A percentile compares a stretch with the other conserved stretches of the same genome.
These are phyloP conservation scores for Amphicarpaea edgeworthii DNA, from an alignment of 306 rosid species.

Conservation along the genomic window DNA sequence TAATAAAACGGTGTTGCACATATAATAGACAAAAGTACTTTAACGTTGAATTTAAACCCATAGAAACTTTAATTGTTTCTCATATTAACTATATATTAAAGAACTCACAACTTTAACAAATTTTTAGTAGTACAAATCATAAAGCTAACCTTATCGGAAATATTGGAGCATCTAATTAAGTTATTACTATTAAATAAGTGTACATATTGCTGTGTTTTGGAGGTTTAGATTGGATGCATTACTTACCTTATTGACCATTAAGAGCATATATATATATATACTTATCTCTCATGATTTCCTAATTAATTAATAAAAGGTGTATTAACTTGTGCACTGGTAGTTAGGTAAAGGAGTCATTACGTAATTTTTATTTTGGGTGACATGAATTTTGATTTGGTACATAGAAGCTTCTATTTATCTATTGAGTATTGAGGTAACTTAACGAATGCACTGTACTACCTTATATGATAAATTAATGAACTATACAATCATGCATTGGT, in stretches of 20 bases:
- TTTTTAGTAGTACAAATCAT: background rate
- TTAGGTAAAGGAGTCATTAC: background rate
- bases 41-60: background rate
- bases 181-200: background rate
- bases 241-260: background rate
- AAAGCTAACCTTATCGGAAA: constrained; percentile 1
- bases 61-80: background rate
- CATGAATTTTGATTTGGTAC: background rate
- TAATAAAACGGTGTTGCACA: too few relatives aligned
- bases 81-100: background rate
- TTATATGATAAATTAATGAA: background rate
- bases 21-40: background rate
- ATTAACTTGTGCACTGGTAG: background rate
- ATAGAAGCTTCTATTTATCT: constrained; percentile 9
- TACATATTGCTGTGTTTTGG: background rate
- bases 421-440: constrained; percentile 10
- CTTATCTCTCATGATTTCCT: background rate
- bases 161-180: background rate
- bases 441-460: background rate
- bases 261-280: background rate
- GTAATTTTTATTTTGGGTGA: background rate
- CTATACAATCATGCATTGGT: constrained; percentile 25
- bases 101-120: background rate
- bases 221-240: background rate
- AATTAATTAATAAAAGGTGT: constrained; percentile 2